A percentile compares a stretch with the other conserved stretches of the same genome.
Conservation (phyloP, 306 rosid genomes). For the Chamaecrista fasciculata region DNA sequence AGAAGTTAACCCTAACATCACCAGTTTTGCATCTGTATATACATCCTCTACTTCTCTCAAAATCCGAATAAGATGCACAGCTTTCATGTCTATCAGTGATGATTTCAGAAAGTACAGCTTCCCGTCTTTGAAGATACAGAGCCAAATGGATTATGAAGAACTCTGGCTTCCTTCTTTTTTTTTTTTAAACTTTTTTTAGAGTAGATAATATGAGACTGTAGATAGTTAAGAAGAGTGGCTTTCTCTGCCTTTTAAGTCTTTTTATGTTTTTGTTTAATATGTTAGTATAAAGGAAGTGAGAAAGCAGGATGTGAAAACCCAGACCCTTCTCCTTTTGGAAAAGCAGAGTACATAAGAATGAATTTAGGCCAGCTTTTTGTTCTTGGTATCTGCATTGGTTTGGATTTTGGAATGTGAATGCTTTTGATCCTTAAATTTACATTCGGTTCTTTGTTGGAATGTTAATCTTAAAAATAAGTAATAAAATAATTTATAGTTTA, state of each 20-base stretch:
- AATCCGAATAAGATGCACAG: not conserved
- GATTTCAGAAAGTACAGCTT: slow-evolving; percentile 22
- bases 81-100: not conserved
- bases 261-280: not conserved
- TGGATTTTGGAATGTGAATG: slow-evolving; percentile 13
- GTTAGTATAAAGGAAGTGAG: slow-evolving; percentile 37
- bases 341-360: not conserved
- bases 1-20: not conserved
- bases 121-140: slow-evolving; percentile 7
- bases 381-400: not conserved
- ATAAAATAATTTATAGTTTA: no score
- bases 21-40: slow-evolving; percentile 27
- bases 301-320: slow-evolving; percentile 26
- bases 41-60: not conserved
- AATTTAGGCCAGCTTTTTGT: not conserved
- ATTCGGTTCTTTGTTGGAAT: no score
- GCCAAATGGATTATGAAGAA: not conserved
- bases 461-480: no score
- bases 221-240: slow-evolving; percentile 32
- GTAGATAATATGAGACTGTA: slow-evolving; percentile 34
- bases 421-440: not conserved
- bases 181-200: not conserved
- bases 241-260: slow-evolving; percentile 19
- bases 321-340: not conserved
- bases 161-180: not conserved